Percentiles rank a stretch among this genome's conserved stretches.
phyloP scores from a whole-genome alignment of 345 rosid species.

The Chamaenerion angustifolium region DNA sequence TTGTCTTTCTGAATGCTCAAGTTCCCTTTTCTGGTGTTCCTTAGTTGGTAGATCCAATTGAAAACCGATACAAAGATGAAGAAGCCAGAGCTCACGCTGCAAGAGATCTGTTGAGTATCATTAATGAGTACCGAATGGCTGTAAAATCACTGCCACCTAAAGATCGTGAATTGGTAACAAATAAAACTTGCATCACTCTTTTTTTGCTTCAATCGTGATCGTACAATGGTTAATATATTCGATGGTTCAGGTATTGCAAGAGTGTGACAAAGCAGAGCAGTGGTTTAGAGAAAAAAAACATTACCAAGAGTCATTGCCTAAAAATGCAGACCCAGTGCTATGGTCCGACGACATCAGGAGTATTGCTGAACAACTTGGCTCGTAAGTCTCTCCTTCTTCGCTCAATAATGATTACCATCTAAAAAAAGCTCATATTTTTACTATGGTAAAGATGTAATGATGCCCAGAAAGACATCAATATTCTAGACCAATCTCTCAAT shows the following conservation, averaged over 20 bases:
- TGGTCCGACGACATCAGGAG: slow-evolving; percentile 38
- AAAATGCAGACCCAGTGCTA: slow-evolving; percentile 26
- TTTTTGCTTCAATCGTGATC: not conserved
- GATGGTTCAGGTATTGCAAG: slow-evolving; percentile 26
- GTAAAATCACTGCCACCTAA: slow-evolving; percentile 23
- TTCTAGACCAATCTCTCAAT: too few relatives aligned
- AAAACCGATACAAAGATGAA: slow-evolving; percentile 35
- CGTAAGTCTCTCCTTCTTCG: slow-evolving; percentile 13
- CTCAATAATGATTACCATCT: not conserved
- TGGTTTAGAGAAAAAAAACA: slow-evolving; percentile 42
- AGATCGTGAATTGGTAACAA: slow-evolving; percentile 25
- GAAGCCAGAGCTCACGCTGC: slow-evolving; percentile 36
- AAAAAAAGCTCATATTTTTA: not conserved
- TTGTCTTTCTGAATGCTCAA: slow-evolving; percentile 3
- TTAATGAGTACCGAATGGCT: slow-evolving; percentile 23
- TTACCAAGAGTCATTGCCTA: slow-evolving; percentile 36
- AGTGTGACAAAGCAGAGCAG: slow-evolving; percentile 40
- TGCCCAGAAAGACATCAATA: too few relatives aligned
- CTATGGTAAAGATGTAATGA: not conserved
- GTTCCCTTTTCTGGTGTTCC: not conserved
- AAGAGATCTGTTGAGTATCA: slow-evolving; percentile 24
- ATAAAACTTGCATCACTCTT: not conserved
- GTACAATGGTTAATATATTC: not conserved
- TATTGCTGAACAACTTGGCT: slow-evolving; percentile 26
- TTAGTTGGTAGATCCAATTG: slow-evolving; percentile 44